Base-by-base conservation (phyloP, 2,329 filamentous ascomycete genomes). In the Arachnomyces sp. region DNA sequence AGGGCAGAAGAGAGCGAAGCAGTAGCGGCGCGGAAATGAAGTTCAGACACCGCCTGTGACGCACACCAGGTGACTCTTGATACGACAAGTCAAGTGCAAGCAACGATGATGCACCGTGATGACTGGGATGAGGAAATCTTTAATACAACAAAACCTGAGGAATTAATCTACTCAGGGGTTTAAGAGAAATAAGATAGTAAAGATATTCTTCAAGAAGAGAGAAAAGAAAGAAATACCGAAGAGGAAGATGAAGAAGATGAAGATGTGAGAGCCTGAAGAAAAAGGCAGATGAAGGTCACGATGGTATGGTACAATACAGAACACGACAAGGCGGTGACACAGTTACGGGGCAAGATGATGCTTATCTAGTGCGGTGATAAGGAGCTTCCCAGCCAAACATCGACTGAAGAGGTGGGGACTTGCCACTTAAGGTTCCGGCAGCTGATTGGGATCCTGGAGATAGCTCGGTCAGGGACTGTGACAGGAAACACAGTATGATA, bases 11-110 rank as follows among this genome's bases (percentile, higher is more conserved):
- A 25, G 43, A 46, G 44, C 44, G 46, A 43, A 44, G 46, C 36
- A 35, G 42, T 40, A 42, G 32, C 36, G 38, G 31, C 42, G 43
- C 40, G 35, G 16, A 25, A 25, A 25, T 5, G 21, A 25, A 25
- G 21, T 25, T 39, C 32, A 43, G 39, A 44, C 36, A 50, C 45
- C 44, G 50, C 55, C 53, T 59, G 62, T 65, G 62, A 66, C 62
- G 62, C 62, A 65, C 53, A 56, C 55, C 58, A 55, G 58, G 59
- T 65, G 62, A 66, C 62, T 66, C 59, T 25, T 9, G 5, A n/a
- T 59, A 57, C 43, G 46, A 42, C 39, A 48, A 47, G 44, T 59
- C 53, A 55, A 53, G 52, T 53, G 48, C 38, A 39, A 30, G 40
- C 36, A 29, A 38, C 13, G 17, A 32, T 14, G 32, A 28, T 17